Evolutionary conservation across 306 rosid species (phyloP).

Genomic region (Potentilla sterilis): DNA sequence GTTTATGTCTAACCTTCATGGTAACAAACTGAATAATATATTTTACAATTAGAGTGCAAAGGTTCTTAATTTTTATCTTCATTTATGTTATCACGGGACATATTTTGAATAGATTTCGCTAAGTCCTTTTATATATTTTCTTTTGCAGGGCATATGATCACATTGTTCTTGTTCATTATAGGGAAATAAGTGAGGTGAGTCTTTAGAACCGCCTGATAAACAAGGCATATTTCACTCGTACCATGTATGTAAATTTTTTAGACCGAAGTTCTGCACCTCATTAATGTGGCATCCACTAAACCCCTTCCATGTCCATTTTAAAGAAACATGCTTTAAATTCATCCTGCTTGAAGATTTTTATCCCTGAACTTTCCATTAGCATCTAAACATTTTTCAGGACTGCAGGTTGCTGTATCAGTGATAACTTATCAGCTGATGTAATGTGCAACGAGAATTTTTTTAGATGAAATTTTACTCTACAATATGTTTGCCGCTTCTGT

Average conservation of each 20-base stretch:
- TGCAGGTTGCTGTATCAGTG: neutral
- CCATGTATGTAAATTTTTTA: neutral
- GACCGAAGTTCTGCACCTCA: neutral
- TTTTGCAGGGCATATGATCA: constrained; percentile 81
- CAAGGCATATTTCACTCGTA: constrained; percentile 10
- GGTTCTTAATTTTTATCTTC: neutral
- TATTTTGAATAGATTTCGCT: constrained; percentile 12
- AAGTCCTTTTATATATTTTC: constrained; percentile 11
- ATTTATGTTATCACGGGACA: neutral
- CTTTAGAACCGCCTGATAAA: constrained; percentile 28
- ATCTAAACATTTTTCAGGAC: neutral
- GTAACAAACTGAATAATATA: neutral
- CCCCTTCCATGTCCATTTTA: neutral
- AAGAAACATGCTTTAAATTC: neutral
- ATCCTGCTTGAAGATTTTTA: neutral
- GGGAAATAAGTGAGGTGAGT: constrained; percentile 80
- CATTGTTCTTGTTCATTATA: constrained; percentile 93
- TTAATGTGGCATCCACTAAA: neutral
- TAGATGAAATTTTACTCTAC: constrained; percentile 2
- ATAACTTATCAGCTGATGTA: neutral
- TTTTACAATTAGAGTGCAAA: neutral
- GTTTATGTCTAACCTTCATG: neutral
- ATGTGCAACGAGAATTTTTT: neutral
- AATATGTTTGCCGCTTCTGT: neutral
- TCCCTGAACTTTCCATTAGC: neutral